Conservation (phyloP, 2,329 filamentous ascomycete species). For the Elsinoe fawcettii region DNA sequence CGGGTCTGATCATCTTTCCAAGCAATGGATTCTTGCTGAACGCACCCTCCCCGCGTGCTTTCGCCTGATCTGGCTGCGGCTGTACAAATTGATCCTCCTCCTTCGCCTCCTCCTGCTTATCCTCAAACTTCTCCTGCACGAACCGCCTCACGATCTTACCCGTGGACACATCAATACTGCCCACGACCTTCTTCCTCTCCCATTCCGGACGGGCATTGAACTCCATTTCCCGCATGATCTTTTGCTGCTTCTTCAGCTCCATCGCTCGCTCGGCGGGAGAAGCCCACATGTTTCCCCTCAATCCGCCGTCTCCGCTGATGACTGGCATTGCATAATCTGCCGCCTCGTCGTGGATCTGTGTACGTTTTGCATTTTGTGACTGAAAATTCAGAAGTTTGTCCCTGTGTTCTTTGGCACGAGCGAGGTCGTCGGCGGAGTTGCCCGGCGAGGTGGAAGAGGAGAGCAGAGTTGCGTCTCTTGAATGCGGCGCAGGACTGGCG, state of each 20-base stretch:
- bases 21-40: constrained; percentile 64
- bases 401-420: constrained; percentile 66
- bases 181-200: constrained; percentile 76
- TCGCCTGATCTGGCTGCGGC: constrained; percentile 25
- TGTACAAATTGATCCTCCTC: constrained; percentile 23
- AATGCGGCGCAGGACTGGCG: background rate
- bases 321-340: constrained; percentile 60
- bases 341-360: constrained; percentile 79
- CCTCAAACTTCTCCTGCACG: constrained; percentile 51
- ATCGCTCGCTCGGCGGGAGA: constrained; percentile 72
- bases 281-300: constrained; percentile 62
- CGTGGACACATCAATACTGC: constrained; percentile 74
- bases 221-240: constrained; percentile 73
- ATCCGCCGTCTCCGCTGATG: constrained; percentile 38
- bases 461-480: background rate
- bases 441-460: constrained; percentile 26
- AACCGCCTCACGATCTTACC: constrained; percentile 69
- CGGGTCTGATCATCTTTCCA: constrained; percentile 57
- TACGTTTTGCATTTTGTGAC: constrained; percentile 74
- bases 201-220: constrained; percentile 80
- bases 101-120: constrained; percentile 36
- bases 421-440: constrained; percentile 50
- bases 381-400: constrained; percentile 78
- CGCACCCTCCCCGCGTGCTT: constrained; percentile 37
- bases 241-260: constrained; percentile 80